These are phyloP conservation scores for Xylaria sp. DNA, from an alignment of 2,329 filamentous ascomycete species.

Conservation along the genomic window DNA sequence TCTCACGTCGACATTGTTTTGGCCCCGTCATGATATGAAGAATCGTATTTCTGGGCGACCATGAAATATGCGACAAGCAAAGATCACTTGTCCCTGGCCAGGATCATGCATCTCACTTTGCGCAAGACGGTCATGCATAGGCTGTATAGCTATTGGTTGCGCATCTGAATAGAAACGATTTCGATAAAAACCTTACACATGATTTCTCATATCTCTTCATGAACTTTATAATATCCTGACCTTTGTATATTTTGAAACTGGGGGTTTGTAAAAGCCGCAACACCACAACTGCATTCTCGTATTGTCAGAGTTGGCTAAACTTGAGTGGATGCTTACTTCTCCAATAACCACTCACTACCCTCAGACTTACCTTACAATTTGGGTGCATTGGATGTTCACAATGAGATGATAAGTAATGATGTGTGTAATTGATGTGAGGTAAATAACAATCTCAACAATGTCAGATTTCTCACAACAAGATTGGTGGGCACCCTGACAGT, in stretches of 20 bases:
- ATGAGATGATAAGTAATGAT: not conserved
- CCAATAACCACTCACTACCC: not conserved
- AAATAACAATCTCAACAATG: not conserved
- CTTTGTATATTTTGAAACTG: not conserved
- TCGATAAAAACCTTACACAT: constrained; percentile 4
- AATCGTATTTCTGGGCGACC: constrained; percentile 2
- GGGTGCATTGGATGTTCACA: not conserved
- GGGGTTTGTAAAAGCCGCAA: not conserved
- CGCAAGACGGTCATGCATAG: constrained; percentile 11
- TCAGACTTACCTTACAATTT: not conserved
- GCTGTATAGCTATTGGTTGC: constrained; percentile 17
- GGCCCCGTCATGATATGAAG: constrained; percentile 11
- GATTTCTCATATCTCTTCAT: not conserved
- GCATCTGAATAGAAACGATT: constrained; percentile 29
- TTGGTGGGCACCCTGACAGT: not conserved
- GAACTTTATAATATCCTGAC: not conserved
- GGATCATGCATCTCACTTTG: constrained; percentile 21
- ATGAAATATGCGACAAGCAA: constrained; percentile 20
- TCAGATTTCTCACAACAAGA: not conserved
- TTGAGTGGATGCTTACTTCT: not conserved
- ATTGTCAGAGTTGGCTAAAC: not conserved
- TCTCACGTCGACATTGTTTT: constrained; percentile 5
- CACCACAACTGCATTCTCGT: not conserved
- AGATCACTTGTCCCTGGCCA: constrained; percentile 19
- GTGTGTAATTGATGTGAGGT: not conserved